A percentile compares a stretch with the other conserved stretches of the same genome.
Conservation (phyloP, 768 basidiomycete species). For the Mycena capillaripes region DNA sequence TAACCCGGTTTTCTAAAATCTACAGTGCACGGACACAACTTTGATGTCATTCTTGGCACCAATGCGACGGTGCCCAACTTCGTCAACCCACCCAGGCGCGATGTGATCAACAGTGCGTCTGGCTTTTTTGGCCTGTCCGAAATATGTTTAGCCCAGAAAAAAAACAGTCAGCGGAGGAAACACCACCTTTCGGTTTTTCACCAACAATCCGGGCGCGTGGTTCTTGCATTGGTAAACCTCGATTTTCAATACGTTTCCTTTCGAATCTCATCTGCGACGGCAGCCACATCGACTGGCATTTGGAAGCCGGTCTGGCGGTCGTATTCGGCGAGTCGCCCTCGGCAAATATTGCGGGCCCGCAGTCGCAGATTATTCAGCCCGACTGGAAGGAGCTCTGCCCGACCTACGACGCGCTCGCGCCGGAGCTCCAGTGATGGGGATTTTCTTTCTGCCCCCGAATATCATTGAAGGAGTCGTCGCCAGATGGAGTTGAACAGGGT, state of each 20-base stretch:
- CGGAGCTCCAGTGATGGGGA: constrained; percentile 49
- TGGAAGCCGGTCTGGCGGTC: constrained; percentile 53
- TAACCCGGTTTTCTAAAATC: constrained; percentile 11
- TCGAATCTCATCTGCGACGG: constrained; percentile 8
- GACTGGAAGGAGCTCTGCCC: constrained; percentile 50
- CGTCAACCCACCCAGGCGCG: constrained; percentile 19
- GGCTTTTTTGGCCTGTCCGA: not conserved
- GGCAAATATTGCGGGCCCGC: constrained; percentile 44
- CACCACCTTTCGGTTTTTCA: constrained; percentile 53
- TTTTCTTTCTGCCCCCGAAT: too few relatives aligned
- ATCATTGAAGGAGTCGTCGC: too few relatives aligned
- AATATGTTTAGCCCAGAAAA: not conserved
- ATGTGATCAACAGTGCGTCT: constrained; percentile 20
- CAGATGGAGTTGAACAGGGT: too few relatives aligned
- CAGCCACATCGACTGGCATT: constrained; percentile 54
- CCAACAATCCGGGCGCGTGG: constrained; percentile 74
- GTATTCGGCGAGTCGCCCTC: constrained; percentile 49
- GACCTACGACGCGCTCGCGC: constrained; percentile 41
- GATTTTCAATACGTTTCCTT: not conserved
- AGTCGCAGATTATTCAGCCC: constrained; percentile 48
- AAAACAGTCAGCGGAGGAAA: constrained; percentile 48
- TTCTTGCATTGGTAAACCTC: constrained; percentile 56
- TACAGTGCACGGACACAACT: constrained; percentile 28
- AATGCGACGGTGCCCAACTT: not conserved
- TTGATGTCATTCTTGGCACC: not conserved